Evolutionary conservation across 1,139 yeast genomes (phyloP), one percentile per base, ranked within the genome.

Genomic region (Yamadazyma oceani): DNA sequence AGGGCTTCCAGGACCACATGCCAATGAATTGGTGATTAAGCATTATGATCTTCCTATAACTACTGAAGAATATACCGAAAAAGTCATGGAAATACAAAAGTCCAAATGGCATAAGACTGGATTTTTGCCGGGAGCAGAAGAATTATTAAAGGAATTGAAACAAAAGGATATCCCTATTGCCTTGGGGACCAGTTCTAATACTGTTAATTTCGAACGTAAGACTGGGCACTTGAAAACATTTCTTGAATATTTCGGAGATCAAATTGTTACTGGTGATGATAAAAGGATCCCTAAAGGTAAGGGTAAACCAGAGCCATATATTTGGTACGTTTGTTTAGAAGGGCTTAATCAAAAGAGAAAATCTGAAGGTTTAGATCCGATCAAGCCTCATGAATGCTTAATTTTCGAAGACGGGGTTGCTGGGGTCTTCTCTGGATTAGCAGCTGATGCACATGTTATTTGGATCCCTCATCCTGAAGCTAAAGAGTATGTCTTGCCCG

Each of bases 341-440:
- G 74, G 83, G 25, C 51, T 92, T 42, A 92, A 92, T 55, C 55
- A 60, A 16, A 71, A 71, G 35, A 55, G 72, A 12, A 53, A 54
- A 12, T 43, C 51, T 43, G 31, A 55, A 43, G 56, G 72, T 28
- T 35, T 62, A 44, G 70, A 71, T 1, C 66, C 67, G 14, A 82
- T 89, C 45, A 55, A 58, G 39, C 84, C 90, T 2, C 80, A 78
- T 25, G 96, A 92, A 54, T 86, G 96, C 51, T 62, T 92, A 26
- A 85, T 92, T 2, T 92, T 92, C 59, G 98, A 92, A 63, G 98
- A 92, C 61, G 97, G 96, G 2, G 69, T 88, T 32, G 90, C 95
- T 1, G 97, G 97, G 2, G 92, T 89, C 21, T 54, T 68, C 17
- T 85, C 96, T 4, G 98, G 95, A 8, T 51, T 59, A 13, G 84